Conservation (phyloP, 495 filamentous ascomycete genomes). For the Penicillium cinerascens region DNA sequence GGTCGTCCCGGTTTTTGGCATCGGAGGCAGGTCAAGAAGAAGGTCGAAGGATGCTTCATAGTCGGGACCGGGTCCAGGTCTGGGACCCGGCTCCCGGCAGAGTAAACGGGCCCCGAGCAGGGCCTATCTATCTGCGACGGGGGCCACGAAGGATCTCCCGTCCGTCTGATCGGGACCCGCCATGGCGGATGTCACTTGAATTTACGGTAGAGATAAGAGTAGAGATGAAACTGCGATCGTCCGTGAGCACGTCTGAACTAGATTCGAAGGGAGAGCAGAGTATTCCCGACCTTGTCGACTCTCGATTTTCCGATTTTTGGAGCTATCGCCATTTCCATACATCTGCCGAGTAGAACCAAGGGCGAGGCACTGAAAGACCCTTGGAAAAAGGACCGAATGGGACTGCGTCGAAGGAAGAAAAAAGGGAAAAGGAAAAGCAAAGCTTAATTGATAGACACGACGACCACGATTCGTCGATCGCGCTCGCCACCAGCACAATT, state of each 20-base stretch:
- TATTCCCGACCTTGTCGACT: not conserved
- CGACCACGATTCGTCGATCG: conserved; percentile 3
- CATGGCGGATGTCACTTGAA: not conserved
- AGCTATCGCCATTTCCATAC: not conserved
- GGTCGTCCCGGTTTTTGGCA: too few relatives aligned
- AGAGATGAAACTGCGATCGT: not conserved
- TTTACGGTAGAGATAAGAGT: not conserved
- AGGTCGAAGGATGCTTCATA: not conserved
- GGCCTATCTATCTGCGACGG: conserved; percentile 11
- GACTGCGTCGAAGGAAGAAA: not conserved
- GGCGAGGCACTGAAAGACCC: not conserved
- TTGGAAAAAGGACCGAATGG: not conserved
- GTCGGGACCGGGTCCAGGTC: too few relatives aligned
- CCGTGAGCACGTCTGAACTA: too few relatives aligned
- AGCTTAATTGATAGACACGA: conserved; percentile 5
- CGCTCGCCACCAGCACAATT: conserved; percentile 10
- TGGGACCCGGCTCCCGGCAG: not conserved
- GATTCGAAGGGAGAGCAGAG: too few relatives aligned
- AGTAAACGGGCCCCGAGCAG: conserved; percentile 13
- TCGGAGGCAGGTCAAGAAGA: too few relatives aligned
- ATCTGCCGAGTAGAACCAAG: not conserved
- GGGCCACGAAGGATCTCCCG: too few relatives aligned
- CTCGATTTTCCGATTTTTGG: not conserved
- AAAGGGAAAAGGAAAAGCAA: not conserved
- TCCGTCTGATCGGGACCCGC: not conserved